A percentile compares a stretch with the other conserved stretches of the same genome.
phyloP scores from a whole-genome alignment of 169 alveolate species.

The Plasmodium inui region DNA sequence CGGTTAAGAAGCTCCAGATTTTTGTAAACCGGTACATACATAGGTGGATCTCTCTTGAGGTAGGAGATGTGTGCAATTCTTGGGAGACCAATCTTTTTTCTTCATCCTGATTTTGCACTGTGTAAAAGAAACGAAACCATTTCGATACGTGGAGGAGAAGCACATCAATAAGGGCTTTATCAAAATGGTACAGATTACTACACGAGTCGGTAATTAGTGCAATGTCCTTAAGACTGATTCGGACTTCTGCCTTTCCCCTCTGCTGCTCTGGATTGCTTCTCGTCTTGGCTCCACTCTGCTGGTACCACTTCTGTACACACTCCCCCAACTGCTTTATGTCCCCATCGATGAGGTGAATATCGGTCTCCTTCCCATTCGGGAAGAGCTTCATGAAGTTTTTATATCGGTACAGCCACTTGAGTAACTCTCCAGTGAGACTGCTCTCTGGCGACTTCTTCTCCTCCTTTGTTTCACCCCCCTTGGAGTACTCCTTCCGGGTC shows the following conservation, averaged over 20 bases:
- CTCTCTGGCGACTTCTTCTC: not conserved
- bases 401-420: slow-evolving; percentile 51
- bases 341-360: not conserved
- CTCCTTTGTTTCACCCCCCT: not conserved
- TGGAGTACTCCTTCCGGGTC: slow-evolving; percentile 10
- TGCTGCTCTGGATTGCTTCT: not conserved
- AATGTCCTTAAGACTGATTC: slow-evolving; percentile 17
- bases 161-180: slow-evolving; percentile 8
- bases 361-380: not conserved
- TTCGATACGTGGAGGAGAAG: not conserved
- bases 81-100: not conserved
- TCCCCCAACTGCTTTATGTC: slow-evolving; percentile 17
- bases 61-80: not conserved
- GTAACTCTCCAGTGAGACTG: not conserved
- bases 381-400: slow-evolving; percentile 9
- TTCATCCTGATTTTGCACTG: not conserved
- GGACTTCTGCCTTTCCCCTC: not conserved
- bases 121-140: not conserved
- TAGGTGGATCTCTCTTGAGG: not conserved
- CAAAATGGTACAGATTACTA: slow-evolving; percentile 8
- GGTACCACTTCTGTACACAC: not conserved
- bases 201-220: slow-evolving; percentile 3
- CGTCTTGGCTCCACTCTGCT: not conserved
- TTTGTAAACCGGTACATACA: not conserved
- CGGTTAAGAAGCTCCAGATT: slow-evolving; percentile 4